Evolutionary conservation across 371 early-diverging fungal species (phyloP).

Genomic region (Mycotypha africana): DNA sequence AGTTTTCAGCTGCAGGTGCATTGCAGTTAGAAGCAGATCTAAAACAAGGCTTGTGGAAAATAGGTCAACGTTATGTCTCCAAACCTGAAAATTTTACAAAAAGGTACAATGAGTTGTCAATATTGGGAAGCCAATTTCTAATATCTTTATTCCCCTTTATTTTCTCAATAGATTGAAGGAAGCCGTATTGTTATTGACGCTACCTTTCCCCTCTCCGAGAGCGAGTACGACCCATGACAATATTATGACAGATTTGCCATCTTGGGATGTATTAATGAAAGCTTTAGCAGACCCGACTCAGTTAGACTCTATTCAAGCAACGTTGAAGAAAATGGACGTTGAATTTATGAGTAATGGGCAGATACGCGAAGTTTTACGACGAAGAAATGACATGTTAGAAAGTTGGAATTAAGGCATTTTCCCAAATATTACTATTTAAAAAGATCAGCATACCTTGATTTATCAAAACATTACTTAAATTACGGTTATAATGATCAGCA

Average conservation of each 20-base stretch:
- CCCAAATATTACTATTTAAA: too few species aligned
- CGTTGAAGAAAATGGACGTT: conserved; percentile 31
- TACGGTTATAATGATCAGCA: too few species aligned
- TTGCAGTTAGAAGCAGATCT: conserved; percentile 53
- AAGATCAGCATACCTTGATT: too few species aligned
- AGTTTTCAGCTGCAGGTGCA: conserved; percentile 51
- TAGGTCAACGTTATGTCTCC: conserved; percentile 43
- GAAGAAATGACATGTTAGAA: conserved; percentile 32
- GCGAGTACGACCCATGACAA: too few species aligned
- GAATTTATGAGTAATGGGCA: conserved; percentile 27
- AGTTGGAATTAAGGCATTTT: conserved; percentile 30
- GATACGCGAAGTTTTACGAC: conserved; percentile 39
- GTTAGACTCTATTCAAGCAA: conserved; percentile 13
- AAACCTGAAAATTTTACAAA: conserved; percentile 54
- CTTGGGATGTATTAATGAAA: conserved; percentile 38
- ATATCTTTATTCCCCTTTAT: too few species aligned
- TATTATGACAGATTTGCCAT: conserved; percentile 9
- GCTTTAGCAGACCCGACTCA: conserved; percentile 29
- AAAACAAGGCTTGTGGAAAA: conserved; percentile 50
- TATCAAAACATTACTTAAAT: too few species aligned
- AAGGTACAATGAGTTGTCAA: too few species aligned
- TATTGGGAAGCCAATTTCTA: too few species aligned
- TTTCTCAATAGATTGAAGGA: conserved; percentile 39
- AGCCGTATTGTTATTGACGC: conserved; percentile 30
- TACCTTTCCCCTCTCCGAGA: conserved; percentile 30